Evolutionary conservation across 164 flowering plant genomes (phyloP), one percentile per base, ranked within the genome.

Genomic region (Magnolia officinalis): DNA sequence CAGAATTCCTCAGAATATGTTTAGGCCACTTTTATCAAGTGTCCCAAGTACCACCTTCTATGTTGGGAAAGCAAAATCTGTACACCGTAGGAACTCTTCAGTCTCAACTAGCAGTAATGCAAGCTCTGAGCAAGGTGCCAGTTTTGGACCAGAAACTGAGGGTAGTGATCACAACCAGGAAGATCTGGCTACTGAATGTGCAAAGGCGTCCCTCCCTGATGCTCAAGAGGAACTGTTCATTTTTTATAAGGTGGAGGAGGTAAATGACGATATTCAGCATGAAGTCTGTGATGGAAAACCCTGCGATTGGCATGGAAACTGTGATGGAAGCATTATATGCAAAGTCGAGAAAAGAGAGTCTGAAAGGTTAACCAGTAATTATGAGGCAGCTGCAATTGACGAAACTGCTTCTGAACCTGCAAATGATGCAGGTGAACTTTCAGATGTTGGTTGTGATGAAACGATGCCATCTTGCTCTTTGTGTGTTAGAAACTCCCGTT

Each of bases 21-120:
- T 94, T 86, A 89, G 98, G 83, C 99, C 99, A 71, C 94, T 96
- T 66, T 81, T 94, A 74, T 91, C 97, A 45, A 96, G 99, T 89
- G 97, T 91, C 24, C 99, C 99, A 19, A 89, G 90, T 77, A 82
- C 96, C 71, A 86, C 97, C 14, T 90, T 96, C 73, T 90, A 87
- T 84, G 86, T 71, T 78, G 96, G 97, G 75, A 90, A 94, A 75
- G 78, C 88, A 75, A 88, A 78, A 80, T 73, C 90, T 77, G 75
- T 86, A 14, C 87, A 91, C 77, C 90, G 83, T 74, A 88, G 86
- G 78, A 91, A 91, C 72, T 94, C 97, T 63, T 92, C 97, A 1
- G 81, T 90, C 37, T 89, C 96, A 71, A 92, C 94, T 50, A 90
- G 97, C 86, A 94, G 97, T 77, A 90, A 91, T 85, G 87, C 90